These are phyloP conservation scores for Phytophthora niederhauseri DNA, from an alignment of 352 stramenopile species.

Conservation along the genomic window DNA sequence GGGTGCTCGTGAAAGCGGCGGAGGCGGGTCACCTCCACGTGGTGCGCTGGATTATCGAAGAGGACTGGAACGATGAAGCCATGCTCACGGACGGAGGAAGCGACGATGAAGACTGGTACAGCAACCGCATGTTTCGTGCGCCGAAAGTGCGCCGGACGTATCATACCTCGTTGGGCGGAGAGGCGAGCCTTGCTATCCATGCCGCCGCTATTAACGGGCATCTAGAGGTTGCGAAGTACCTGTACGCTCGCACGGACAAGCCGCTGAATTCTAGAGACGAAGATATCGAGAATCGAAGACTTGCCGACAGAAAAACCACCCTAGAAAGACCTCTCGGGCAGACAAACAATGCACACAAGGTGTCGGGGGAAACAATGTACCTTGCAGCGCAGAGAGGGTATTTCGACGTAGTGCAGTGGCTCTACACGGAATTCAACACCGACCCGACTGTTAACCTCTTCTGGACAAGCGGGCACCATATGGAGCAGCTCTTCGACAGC, in stretches of 20 bases:
- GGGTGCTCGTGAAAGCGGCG: not conserved
- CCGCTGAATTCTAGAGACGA: not conserved
- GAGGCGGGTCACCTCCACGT: not conserved
- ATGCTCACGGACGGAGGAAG: not conserved
- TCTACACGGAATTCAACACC: not conserved
- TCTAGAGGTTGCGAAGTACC: not conserved
- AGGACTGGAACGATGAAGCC: not conserved
- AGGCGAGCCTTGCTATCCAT: not conserved
- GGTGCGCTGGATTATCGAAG: conserved; percentile 4
- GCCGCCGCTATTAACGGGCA: conserved; percentile 1
- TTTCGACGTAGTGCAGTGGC: not conserved
- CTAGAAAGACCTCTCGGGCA: not conserved
- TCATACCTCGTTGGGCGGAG: not conserved
- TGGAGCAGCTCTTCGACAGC: not conserved
- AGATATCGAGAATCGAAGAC: not conserved
- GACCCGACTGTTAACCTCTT: not conserved
- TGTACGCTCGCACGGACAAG: not conserved
- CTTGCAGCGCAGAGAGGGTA: not conserved
- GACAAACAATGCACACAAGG: not conserved
- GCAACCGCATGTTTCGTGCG: not conserved
- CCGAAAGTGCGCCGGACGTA: not conserved
- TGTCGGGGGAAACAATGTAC: not conserved
- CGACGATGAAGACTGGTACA: not conserved
- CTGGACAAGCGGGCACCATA: not conserved
- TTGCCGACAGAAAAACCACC: not conserved